phyloP scores from a whole-genome alignment of 305 asterid species.

The Nicotiana rustica region DNA sequence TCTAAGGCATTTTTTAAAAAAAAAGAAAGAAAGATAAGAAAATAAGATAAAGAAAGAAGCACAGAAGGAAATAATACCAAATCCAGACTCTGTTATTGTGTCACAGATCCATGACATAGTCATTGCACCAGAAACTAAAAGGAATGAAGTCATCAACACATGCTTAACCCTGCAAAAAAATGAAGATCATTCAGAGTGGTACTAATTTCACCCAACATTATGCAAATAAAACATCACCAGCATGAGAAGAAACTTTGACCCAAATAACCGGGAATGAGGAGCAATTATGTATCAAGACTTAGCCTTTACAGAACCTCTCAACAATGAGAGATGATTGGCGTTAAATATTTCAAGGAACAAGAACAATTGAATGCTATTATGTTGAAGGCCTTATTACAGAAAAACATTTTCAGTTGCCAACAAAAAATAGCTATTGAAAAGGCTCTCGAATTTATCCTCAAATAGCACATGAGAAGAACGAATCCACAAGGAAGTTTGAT shows the following conservation, averaged over 20 bases:
- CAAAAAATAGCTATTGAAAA: neutral
- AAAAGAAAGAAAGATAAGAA: slow-evolving; percentile 26
- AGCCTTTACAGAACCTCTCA: slow-evolving; percentile 16
- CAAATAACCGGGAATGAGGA: neutral
- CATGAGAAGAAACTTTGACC: slow-evolving; percentile 22
- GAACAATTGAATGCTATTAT: neutral
- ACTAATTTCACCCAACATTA: neutral
- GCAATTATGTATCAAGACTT: neutral
- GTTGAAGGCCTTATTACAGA: neutral
- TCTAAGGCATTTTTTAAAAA: slow-evolving; percentile 18
- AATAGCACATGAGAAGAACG: neutral
- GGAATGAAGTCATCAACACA: slow-evolving; percentile 74
- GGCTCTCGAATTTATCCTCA: neutral
- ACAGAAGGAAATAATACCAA: slow-evolving; percentile 58
- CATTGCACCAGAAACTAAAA: slow-evolving; percentile 96
- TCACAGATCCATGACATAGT: slow-evolving; percentile 95
- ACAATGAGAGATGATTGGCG: slow-evolving; percentile 12
- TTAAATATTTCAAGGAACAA: neutral
- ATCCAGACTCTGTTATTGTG: slow-evolving; percentile 91
- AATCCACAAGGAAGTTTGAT: neutral
- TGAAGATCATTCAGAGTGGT: slow-evolving; percentile 10
- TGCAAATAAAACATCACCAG: slow-evolving; percentile 16
- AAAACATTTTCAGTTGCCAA: neutral
- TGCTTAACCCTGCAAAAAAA: slow-evolving; percentile 78
- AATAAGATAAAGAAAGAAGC: slow-evolving; percentile 23